A percentile compares a stretch with the other conserved stretches of the same genome.
Conservation (phyloP, 805 yeast species). For the Lachancea fermentati region DNA sequence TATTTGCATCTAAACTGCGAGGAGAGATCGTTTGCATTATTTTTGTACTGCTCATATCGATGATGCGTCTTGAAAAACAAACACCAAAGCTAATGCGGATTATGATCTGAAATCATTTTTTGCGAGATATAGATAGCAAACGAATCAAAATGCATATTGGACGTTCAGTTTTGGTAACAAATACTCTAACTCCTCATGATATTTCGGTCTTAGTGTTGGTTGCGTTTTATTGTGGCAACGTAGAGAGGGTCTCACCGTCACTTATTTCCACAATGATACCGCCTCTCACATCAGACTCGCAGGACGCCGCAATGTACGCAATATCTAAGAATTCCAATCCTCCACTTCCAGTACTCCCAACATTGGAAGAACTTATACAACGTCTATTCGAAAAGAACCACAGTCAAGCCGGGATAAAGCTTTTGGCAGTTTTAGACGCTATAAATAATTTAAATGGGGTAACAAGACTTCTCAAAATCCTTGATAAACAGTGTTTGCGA, state of each 20-base stretch:
- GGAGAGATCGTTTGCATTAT: no score
- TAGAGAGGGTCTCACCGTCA: constrained; percentile 1
- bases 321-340: neutral
- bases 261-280: constrained; percentile 5
- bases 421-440: constrained; percentile 9
- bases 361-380: constrained; percentile 1
- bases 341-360: constrained; percentile 1
- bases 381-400: constrained; percentile 4
- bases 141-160: neutral
- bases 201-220: constrained; percentile 19
- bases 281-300: neutral
- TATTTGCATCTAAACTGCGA: no score
- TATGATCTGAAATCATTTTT: neutral
- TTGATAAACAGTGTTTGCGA: constrained; percentile 5
- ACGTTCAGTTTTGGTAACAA: constrained; percentile 3
- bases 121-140: no score
- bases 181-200: constrained; percentile 24
- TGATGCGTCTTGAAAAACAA: neutral
- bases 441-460: constrained; percentile 5
- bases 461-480: constrained; percentile 1
- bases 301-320: neutral
- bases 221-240: constrained; percentile 15
- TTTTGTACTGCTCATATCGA: no score
- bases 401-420: constrained; percentile 2
- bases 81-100: no score